Conservation (phyloP, 2,329 filamentous ascomycete genomes). For the Chaetothyriales sp. region DNA sequence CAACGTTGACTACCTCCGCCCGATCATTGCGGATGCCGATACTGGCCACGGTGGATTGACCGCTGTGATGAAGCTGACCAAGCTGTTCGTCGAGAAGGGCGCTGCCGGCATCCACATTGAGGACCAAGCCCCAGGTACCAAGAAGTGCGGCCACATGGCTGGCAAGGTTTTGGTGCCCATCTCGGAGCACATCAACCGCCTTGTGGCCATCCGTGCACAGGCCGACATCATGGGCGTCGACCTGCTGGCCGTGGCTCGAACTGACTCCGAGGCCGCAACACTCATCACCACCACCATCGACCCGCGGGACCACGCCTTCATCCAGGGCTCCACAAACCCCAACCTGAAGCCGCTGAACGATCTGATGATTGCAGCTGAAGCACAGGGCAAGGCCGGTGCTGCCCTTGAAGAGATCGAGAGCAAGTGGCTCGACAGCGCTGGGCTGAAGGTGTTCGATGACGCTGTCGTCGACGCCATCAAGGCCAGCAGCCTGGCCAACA, state of each 20-base stretch:
- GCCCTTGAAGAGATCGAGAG: constrained; percentile 87
- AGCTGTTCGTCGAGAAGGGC: constrained; percentile 91
- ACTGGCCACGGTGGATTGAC: constrained; percentile 94
- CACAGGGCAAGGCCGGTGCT: constrained; percentile 60
- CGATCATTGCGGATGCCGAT: constrained; percentile 92
- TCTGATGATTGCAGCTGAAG: constrained; percentile 76
- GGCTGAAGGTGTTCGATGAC: constrained; percentile 77
- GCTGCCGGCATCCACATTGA: constrained; percentile 97
- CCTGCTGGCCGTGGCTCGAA: constrained; percentile 79
- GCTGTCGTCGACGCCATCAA: constrained; percentile 74
- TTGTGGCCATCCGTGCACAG: constrained; percentile 92
- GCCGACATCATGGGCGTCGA: constrained; percentile 97
- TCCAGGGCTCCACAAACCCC: constrained; percentile 77
- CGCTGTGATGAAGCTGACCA: constrained; percentile 98
- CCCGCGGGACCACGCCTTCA: constrained; percentile 85
- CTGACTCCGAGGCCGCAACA: constrained; percentile 93
- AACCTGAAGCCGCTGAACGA: constrained; percentile 71
- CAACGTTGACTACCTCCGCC: constrained; percentile 85
- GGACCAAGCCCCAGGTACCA: constrained; percentile 93
- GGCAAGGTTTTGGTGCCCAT: constrained; percentile 96
- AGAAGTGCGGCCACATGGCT: constrained; percentile 99
- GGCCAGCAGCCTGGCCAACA: constrained; percentile 49
- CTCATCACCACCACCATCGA: constrained; percentile 96
- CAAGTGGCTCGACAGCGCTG: constrained; percentile 62
- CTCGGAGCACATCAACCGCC: constrained; percentile 91